Conservation (phyloP, 768 basidiomycete genomes). For the Mycena rosella region DNA sequence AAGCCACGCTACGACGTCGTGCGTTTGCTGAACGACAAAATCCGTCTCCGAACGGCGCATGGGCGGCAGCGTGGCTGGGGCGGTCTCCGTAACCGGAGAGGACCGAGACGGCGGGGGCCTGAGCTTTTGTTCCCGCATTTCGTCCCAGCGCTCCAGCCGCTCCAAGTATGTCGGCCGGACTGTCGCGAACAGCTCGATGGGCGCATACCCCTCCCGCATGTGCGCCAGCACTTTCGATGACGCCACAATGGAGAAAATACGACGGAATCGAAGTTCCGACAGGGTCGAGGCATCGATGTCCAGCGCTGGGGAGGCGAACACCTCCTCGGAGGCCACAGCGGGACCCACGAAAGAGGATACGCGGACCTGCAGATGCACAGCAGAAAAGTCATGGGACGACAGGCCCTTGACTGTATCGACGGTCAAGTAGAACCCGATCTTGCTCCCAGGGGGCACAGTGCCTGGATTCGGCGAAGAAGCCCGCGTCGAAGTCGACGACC, state of each 20-base stretch:
- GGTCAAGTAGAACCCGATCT: conserved; percentile 86
- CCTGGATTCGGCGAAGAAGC: conserved; percentile 81
- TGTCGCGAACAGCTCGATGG: conserved; percentile 92
- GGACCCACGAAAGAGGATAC: conserved; percentile 89
- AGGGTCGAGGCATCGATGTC: conserved; percentile 80
- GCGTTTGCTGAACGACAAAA: conserved; percentile 87
- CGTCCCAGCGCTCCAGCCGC: conserved; percentile 94
- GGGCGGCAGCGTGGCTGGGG: conserved; percentile 61
- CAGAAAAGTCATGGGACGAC: conserved; percentile 89
- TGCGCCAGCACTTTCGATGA: conserved; percentile 80
- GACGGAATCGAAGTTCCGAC: conserved; percentile 86
- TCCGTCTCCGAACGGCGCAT: conserved; percentile 96
- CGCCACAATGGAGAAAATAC: conserved; percentile 83
- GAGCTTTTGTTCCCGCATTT: conserved; percentile 83
- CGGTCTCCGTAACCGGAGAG: conserved; percentile 54
- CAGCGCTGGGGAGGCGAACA: conserved; percentile 80
- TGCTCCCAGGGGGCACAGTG: conserved; percentile 78
- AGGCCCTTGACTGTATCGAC: conserved; percentile 92
- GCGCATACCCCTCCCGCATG: conserved; percentile 82
- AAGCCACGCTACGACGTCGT: conserved; percentile 92
- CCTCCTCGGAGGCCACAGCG: conserved; percentile 78
- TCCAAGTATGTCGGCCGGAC: conserved; percentile 87
- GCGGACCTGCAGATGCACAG: conserved; percentile 89
- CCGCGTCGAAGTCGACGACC: conserved; percentile 77
- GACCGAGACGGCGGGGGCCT: conserved; percentile 53